Evolutionary conservation across 1,284 basidiomycete species (phyloP).

Genomic region (Trametes polyzona): DNA sequence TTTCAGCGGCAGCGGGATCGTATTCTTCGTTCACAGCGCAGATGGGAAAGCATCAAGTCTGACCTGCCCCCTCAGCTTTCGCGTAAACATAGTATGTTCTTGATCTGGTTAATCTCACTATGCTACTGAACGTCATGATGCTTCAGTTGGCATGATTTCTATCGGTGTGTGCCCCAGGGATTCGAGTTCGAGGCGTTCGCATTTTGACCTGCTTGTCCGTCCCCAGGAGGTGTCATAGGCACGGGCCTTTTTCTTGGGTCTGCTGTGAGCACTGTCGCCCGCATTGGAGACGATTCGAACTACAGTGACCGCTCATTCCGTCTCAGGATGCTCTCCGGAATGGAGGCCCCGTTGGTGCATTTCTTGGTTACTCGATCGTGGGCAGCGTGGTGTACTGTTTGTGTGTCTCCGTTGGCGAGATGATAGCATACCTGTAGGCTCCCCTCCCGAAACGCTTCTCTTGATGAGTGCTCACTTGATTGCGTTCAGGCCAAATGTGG

Average conservation of each 20-base stretch:
- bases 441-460: slow-evolving; percentile 1
- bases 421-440: slow-evolving; percentile 37
- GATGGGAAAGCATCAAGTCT: slow-evolving; percentile 36
- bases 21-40: slow-evolving; percentile 30
- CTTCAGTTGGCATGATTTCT: slow-evolving; percentile 37
- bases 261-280: slow-evolving; percentile 24
- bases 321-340: slow-evolving; percentile 55
- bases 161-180: slow-evolving; percentile 23
- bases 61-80: slow-evolving; percentile 37
- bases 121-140: not conserved
- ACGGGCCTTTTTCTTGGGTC: slow-evolving; percentile 51
- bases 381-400: slow-evolving; percentile 49
- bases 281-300: too few relatives aligned
- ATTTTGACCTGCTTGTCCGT: slow-evolving; percentile 15
- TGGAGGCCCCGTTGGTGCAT: slow-evolving; percentile 64
- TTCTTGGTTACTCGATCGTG: slow-evolving; percentile 64
- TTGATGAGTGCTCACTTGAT: too few relatives aligned
- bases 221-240: slow-evolving; percentile 49
- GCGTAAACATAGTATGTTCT: slow-evolving; percentile 33
- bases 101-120: not conserved
- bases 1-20: slow-evolving; percentile 27
- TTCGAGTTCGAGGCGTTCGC: not conserved
- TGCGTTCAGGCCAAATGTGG: slow-evolving; percentile 73
- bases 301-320: slow-evolving; percentile 45
- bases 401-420: slow-evolving; percentile 38